phyloP scores from a whole-genome alignment of 1,284 basidiomycete genomes.

The Pseudozyma hubeiensis region DNA sequence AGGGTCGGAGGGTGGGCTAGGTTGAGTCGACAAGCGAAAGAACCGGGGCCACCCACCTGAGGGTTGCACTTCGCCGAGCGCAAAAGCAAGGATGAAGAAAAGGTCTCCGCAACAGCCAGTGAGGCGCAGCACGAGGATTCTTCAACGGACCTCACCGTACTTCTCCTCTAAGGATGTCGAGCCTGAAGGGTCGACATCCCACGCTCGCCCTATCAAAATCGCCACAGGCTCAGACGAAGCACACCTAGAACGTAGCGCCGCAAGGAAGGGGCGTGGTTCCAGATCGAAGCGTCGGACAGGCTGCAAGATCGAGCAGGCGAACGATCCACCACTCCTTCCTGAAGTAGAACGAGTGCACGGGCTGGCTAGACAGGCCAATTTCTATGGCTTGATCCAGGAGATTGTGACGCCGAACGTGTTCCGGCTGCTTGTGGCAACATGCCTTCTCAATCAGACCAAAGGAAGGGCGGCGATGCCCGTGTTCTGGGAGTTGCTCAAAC shows the following conservation, averaged over 20 bases:
- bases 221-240: neutral
- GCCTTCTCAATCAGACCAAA: constrained; percentile 47
- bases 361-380: constrained; percentile 22
- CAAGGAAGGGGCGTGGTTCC: too few relatives aligned
- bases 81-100: too few relatives aligned
- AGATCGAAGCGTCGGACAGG: constrained; percentile 1
- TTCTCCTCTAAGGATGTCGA: neutral
- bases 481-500: constrained; percentile 31
- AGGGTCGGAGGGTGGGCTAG: too few relatives aligned
- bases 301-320: neutral
- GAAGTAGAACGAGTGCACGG: constrained; percentile 33
- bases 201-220: neutral
- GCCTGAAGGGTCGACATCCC: neutral
- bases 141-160: constrained; percentile 23
- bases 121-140: constrained; percentile 16
- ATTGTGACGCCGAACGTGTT: constrained; percentile 44
- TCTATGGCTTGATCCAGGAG: constrained; percentile 49
- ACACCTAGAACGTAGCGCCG: neutral
- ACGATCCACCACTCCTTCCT: neutral
- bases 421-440: constrained; percentile 39
- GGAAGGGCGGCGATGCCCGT: constrained; percentile 40
- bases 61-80: too few relatives aligned
- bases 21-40: too few relatives aligned
- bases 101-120: neutral
- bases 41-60: too few relatives aligned